Evolutionary conservation across 345 rosid genomes (phyloP), one percentile per base, ranked within the genome.

Genomic region (Boechera divaricarpa): DNA sequence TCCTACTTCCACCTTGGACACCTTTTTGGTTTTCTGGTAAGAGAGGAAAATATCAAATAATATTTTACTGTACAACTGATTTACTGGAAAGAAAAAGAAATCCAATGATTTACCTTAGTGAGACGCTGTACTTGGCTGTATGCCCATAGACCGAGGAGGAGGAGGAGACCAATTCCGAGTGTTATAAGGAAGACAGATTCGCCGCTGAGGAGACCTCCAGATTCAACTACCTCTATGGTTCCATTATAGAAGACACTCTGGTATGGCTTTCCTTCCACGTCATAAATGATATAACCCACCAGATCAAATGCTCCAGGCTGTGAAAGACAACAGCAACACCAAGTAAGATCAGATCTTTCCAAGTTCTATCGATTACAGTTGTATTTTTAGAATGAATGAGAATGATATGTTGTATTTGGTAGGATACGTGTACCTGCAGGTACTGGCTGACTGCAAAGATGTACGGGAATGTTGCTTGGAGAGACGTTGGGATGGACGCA

Each of bases 231-330:
- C 88, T 96, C 99, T 41, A 96, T 81, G 74, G 98, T 93, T 74
- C 95, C 96, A 54, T 91, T 96, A 77, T 87, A 90, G 82, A 93
- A 93, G 66, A 86, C 86, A 75, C 82, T 93, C 77, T 89, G 89
- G 77, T 80, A 89, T 31, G 97, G 89, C 65, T 90, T 87, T 74
- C 89, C 91, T 81, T 90, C 86, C 45, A 96, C 85, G 66, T 93
- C 97, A 63, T 91, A 93, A 51, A 91, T 56, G 67, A 96, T 72
- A 48, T 91, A 86, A 66, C 95, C 99, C 63, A 91, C 97, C 16
- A 96, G 97, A 87, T 96, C 99, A 82, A 93, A 96, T 65, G 82
- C 91, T 75, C 98, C 98, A 52, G 98, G 88, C 99, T 93, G 57
- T 55, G 63, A 52, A 67, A 62, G 60, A 62, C 13, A 49, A 44